phyloP scores from a whole-genome alignment of 768 basidiomycete species.

The Cystobasidium ongulense region DNA sequence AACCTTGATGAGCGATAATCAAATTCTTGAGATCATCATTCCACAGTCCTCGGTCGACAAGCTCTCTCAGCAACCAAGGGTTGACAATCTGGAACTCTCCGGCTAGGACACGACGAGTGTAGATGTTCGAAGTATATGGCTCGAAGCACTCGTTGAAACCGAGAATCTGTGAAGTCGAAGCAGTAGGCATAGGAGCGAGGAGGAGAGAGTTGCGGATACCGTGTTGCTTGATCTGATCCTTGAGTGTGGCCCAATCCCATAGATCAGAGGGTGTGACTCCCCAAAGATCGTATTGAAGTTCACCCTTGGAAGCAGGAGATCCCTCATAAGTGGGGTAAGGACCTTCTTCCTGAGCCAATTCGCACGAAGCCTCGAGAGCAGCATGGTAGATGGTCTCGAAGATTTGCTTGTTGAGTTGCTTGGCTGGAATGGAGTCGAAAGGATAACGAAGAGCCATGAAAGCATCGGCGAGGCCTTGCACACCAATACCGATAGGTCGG shows the following conservation, averaged over 20 bases:
- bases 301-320: constrained; percentile 77
- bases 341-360: constrained; percentile 55
- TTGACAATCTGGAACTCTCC: constrained; percentile 99
- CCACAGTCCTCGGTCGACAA: constrained; percentile 91
- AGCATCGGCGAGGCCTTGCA: constrained; percentile 92
- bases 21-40: constrained; percentile 98
- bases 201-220: constrained; percentile 86
- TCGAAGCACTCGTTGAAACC: constrained; percentile 99
- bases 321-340: constrained; percentile 65
- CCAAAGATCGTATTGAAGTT: constrained; percentile 93
- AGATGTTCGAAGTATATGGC: constrained; percentile 97
- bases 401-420: constrained; percentile 83
- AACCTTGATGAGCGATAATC: constrained; percentile 89
- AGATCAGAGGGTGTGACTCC: constrained; percentile 74
- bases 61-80: constrained; percentile 96
- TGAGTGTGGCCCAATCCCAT: constrained; percentile 88
- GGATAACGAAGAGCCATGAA: constrained; percentile 97
- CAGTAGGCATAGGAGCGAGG: constrained; percentile 96
- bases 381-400: constrained; percentile 99
- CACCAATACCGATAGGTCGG: constrained; percentile 93
- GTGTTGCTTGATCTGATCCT: constrained; percentile 69
- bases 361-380: constrained; percentile 79
- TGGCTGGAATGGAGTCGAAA: constrained; percentile 81
- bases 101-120: constrained; percentile 96
- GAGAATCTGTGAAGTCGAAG: constrained; percentile 94